Base-by-base conservation (phyloP, 2,329 filamentous ascomycete genomes). In the Colletotrichum musae region DNA sequence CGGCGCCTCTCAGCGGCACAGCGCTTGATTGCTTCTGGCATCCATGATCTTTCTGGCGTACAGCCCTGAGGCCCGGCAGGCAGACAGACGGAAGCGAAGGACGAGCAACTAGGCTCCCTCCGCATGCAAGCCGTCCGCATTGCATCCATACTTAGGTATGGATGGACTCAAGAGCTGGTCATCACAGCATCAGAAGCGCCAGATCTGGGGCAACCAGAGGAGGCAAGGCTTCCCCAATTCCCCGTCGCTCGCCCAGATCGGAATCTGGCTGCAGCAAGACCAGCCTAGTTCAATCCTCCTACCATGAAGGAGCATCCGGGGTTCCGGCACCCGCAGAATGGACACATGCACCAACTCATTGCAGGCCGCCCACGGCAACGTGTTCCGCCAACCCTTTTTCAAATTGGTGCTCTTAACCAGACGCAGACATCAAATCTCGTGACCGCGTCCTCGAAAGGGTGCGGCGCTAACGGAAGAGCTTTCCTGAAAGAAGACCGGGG, bases 401-500 rank as follows among this genome's bases (percentile, higher is more conserved):
- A 6, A 48, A 21, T 56, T 16, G 39, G 52, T 24, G 3, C 24
- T 43, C 39, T 18, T 6, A n/a, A 24, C 10, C 15, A n/a, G 18
- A 7, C 12, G 18, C 9, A 21, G 6, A 58, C 18, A 16, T 21
- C 16, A 50, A 65, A 18, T 51, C 5, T 39, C 15, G n/a, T 57
- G 43, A 51, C 18, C 5, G 6, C 32, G 13, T 15, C 54, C 21
- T 24, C 28, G 15, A 28, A 21, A 24, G n/a, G 24, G 28, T 32
- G 21, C 51, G 54, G 61, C 61, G 43, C 66, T 66, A 57, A 52
- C 66, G 66, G 66, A 51, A 56, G 32, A 45, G 26, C 61, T 65
- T 69, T 57, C 66, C 66, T 58, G 32, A 50, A 65, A 28, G 43
- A 13, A 56, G 66, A 57, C 61, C 61, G 61, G 56, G 66, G 56